These are phyloP conservation scores for Pichia pseudocactophila DNA, from an alignment of 805 yeast species.

Conservation along the genomic window DNA sequence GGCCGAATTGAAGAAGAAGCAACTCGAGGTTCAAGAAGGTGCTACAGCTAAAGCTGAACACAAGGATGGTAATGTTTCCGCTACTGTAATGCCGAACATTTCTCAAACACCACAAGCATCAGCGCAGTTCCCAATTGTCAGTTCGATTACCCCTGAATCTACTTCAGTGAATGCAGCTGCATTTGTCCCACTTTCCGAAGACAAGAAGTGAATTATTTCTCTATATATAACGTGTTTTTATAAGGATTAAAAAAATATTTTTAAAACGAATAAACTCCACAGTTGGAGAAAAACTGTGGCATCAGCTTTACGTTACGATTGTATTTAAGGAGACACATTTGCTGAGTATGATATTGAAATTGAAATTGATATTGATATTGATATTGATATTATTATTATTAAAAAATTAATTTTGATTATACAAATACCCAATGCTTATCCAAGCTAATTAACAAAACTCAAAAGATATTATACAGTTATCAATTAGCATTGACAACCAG, in stretches of 20 bases:
- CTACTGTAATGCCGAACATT: background rate
- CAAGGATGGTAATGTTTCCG: background rate
- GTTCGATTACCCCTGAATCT: constrained; percentile 17
- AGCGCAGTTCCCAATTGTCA: constrained; percentile 8
- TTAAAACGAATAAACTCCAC: no score
- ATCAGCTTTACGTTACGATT: no score
- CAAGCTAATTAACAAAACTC: no score
- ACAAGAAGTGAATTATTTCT: background rate
- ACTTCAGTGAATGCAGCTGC: constrained; percentile 18
- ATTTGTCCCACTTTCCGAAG: constrained; percentile 18
- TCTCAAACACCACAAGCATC: background rate
- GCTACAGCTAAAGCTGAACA: background rate
- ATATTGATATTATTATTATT: no score
- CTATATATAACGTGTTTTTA: background rate
- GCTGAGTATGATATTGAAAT: no score
- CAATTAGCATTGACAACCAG: background rate
- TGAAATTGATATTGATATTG: no score
- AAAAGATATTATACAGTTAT: no score
- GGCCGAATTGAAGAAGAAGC: constrained; percentile 45
- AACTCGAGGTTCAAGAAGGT: constrained; percentile 4
- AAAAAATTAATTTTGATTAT: no score
- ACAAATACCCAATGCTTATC: no score
- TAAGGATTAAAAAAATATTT: no score
- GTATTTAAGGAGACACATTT: no score
- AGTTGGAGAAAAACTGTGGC: no score